Evolutionary conservation across 495 filamentous ascomycete species (phyloP).

Genomic region (Hypoxylon perforatum): DNA sequence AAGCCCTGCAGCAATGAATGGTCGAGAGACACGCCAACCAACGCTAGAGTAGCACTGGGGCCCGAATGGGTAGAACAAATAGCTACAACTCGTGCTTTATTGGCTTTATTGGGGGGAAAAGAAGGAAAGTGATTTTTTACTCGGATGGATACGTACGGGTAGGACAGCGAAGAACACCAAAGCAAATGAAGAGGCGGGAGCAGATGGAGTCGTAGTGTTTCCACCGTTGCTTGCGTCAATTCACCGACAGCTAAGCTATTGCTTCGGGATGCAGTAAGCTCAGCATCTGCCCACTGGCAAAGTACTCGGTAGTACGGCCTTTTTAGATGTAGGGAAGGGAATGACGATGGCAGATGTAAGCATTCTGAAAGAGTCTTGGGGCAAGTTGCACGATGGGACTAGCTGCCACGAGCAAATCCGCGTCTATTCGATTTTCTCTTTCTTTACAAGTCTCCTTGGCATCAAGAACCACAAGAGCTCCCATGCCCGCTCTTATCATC

Average conservation of each 20-base stretch:
- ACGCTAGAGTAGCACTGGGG: conserved; percentile 42
- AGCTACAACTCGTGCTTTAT: conserved; percentile 29
- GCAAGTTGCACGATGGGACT: conserved; percentile 22
- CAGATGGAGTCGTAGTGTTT: conserved; percentile 44
- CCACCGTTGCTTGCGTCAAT: conserved; percentile 40
- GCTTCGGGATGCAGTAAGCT: conserved; percentile 42
- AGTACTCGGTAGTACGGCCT: conserved; percentile 29
- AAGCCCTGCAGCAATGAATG: conserved; percentile 54
- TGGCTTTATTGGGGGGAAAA: too few relatives aligned
- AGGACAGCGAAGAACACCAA: conserved; percentile 24
- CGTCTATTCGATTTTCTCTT: conserved; percentile 38
- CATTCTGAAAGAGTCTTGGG: conserved; percentile 27
- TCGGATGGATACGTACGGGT: conserved; percentile 38
- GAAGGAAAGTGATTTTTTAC: conserved; percentile 22
- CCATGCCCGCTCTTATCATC: conserved; percentile 48
- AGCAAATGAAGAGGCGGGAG: conserved; percentile 35
- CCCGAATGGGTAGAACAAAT: conserved; percentile 42
- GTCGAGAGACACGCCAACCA: conserved; percentile 42
- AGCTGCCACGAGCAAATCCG: conserved; percentile 32
- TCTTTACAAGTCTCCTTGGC: conserved; percentile 36
- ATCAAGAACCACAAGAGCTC: conserved; percentile 34
- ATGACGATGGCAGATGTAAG: conserved; percentile 36
- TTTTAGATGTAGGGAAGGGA: conserved; percentile 24
- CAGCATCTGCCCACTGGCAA: conserved; percentile 36
- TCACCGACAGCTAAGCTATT: conserved; percentile 41